Evolutionary conservation across 2,329 filamentous ascomycete genomes (phyloP), one percentile per base, ranked within the genome.

Genomic region (Diaporthe sp.): DNA sequence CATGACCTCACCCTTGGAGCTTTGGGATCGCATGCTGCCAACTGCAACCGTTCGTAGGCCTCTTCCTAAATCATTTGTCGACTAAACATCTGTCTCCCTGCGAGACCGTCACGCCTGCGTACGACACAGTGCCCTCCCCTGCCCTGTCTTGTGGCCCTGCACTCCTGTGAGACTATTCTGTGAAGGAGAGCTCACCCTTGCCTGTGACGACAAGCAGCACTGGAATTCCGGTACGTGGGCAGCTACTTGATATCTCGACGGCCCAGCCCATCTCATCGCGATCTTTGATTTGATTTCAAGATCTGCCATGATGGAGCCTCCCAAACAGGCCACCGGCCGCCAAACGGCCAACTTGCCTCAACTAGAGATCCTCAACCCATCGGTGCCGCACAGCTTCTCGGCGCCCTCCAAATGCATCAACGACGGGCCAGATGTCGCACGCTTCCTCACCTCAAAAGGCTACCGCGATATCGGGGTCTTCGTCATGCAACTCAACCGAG

Each of bases 401-500:
- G 86, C 87, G 57, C 97, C 97, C 0, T 82, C 83, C 74, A 99
- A 98, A 84, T 89, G 89, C 81, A 99, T 99, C 85, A 89, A 98
- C 85, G 94, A 97, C 80, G 93, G 93, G 74, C 87, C 92, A 76
- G 95, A 98, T 87, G 94, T 99, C 73, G 84, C 90, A 28, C 90
- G 89, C 77, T 99, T 98, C 83, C 90, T 98, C 72, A 90, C 89
- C 12, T 95, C 94, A 67, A 91, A 90, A 79, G 97, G 95, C 59
- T 98, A 98, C 85, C 90, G 92, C 75, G 95, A 98, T 82, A 94
- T 99, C 72, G 94, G 95, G 83, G 89, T 91, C 62, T 98, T 98
- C 83, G 87, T 98, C 62, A 88, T 98, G 78, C 97, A 98, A 85
- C 92, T 99, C 67, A 98, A 98, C 83, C 92, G 93, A 75, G 90